Conservation (phyloP, 108 stramenopile species). For the Licmophora abbreviata region DNA sequence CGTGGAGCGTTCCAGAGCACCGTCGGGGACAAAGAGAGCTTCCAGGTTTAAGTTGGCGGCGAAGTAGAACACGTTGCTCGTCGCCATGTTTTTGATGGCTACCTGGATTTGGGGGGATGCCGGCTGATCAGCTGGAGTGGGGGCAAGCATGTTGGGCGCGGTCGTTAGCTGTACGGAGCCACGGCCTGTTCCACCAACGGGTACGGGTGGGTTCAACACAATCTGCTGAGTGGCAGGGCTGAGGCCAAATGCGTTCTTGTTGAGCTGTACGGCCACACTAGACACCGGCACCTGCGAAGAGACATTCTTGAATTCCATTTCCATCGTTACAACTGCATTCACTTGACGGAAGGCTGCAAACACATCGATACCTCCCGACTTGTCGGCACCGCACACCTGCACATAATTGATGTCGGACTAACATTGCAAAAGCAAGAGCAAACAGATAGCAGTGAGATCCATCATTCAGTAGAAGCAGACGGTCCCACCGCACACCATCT, state of each 20-base stretch:
- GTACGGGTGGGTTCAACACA: slow-evolving; percentile 66
- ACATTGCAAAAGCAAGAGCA: too few species aligned
- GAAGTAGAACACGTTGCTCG: slow-evolving; percentile 86
- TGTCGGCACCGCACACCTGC: slow-evolving; percentile 67
- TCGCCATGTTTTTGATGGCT: slow-evolving; percentile 91
- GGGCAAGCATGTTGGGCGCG: slow-evolving; percentile 76
- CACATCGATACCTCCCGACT: slow-evolving; percentile 84
- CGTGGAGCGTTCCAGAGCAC: slow-evolving; percentile 62
- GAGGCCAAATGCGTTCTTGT: slow-evolving; percentile 96
- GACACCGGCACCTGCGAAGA: slow-evolving; percentile 55
- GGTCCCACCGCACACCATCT: background rate
- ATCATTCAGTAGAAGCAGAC: slow-evolving; percentile 2
- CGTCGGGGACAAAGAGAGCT: slow-evolving; percentile 66
- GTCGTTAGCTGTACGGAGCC: slow-evolving; percentile 54
- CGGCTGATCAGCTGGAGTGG: slow-evolving; percentile 43
- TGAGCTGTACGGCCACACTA: slow-evolving; percentile 90
- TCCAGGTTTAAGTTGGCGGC: slow-evolving; percentile 80
- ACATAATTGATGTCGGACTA: too few species aligned
- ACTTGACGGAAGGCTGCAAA: slow-evolving; percentile 71
- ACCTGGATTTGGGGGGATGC: slow-evolving; percentile 82
- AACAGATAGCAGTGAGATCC: background rate
- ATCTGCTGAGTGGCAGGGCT: slow-evolving; percentile 86
- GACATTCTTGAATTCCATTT: slow-evolving; percentile 80
- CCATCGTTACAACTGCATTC: slow-evolving; percentile 60
- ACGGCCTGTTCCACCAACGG: slow-evolving; percentile 42